These are phyloP conservation scores for Fusarium aywerte DNA, from an alignment of 2,329 filamentous ascomycete genomes.

Conservation along the genomic window DNA sequence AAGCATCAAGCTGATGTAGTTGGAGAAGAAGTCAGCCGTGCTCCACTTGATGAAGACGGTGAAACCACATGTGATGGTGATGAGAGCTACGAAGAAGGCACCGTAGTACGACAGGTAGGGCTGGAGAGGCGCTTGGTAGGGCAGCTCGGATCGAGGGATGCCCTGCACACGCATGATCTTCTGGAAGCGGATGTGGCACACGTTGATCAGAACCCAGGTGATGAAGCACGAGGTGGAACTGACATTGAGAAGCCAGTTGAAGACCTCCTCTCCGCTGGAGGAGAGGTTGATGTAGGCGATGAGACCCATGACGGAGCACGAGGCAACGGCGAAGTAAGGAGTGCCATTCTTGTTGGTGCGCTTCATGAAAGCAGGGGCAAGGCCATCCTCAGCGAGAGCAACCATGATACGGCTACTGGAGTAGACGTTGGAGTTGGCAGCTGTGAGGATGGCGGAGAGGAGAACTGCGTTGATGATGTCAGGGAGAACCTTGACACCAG, in stretches of 20 bases:
- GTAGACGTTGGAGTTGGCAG: slow-evolving; percentile 82
- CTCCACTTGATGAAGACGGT: slow-evolving; percentile 73
- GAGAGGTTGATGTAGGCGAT: slow-evolving; percentile 76
- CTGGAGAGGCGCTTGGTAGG: slow-evolving; percentile 70
- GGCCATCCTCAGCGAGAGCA: slow-evolving; percentile 71
- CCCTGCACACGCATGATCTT: slow-evolving; percentile 66
- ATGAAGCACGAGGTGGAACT: slow-evolving; percentile 76
- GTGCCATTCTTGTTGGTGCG: slow-evolving; percentile 70
- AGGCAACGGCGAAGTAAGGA: slow-evolving; percentile 69
- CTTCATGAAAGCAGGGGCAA: slow-evolving; percentile 69
- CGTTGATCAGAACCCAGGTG: slow-evolving; percentile 73
- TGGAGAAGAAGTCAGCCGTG: slow-evolving; percentile 69
- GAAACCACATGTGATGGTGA: slow-evolving; percentile 76
- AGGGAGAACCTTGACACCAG: slow-evolving; percentile 71
- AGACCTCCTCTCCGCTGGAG: slow-evolving; percentile 67
- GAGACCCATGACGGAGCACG: slow-evolving; percentile 66
- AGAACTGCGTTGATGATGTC: slow-evolving; percentile 82
- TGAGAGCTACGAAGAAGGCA: slow-evolving; percentile 71
- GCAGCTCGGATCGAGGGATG: slow-evolving; percentile 66
- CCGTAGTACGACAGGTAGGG: slow-evolving; percentile 74
- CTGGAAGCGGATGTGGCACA: slow-evolving; percentile 74
- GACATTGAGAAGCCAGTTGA: slow-evolving; percentile 79
- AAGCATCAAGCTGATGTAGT: slow-evolving; percentile 72
- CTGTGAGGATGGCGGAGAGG: slow-evolving; percentile 80
- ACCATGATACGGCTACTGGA: slow-evolving; percentile 76